Conservation (phyloP, 345 rosid genomes). For the Arabis alpina region DNA sequence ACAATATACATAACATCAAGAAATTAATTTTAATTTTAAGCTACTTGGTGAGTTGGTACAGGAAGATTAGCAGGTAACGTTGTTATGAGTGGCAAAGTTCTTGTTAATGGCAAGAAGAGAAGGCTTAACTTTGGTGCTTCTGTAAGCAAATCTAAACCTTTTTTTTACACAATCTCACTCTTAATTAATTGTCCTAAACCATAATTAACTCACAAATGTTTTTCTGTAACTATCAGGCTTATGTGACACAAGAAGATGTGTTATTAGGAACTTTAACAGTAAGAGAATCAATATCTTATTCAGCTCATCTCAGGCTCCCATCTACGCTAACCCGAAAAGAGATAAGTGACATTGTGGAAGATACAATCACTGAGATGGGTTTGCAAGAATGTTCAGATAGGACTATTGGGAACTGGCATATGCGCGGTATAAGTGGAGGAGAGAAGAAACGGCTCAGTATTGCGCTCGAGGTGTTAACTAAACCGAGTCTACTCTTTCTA, state of each 20-base stretch:
- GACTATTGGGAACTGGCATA: constrained; percentile 76
- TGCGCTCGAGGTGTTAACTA: constrained; percentile 74
- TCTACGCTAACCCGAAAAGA: constrained; percentile 52
- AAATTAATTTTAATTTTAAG: constrained; percentile 8
- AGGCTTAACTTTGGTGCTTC: constrained; percentile 57
- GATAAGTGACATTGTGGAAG: constrained; percentile 57
- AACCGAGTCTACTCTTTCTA: constrained; percentile 66
- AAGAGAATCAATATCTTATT: constrained; percentile 72
- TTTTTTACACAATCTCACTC: constrained; percentile 8
- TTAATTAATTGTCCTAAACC: not conserved
- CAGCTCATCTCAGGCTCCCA: constrained; percentile 73
- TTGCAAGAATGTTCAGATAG: constrained; percentile 71
- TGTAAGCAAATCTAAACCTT: constrained; percentile 54
- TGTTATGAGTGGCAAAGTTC: constrained; percentile 88
- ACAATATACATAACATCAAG: not conserved
- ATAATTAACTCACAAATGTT: not conserved
- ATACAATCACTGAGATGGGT: constrained; percentile 67
- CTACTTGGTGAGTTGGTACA: constrained; percentile 39
- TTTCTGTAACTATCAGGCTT: constrained; percentile 55
- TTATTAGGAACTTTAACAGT: constrained; percentile 76
- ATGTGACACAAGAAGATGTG: constrained; percentile 83
- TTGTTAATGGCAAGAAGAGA: constrained; percentile 84
- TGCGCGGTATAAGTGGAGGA: constrained; percentile 87
- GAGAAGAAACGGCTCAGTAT: constrained; percentile 82
- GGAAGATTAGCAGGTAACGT: constrained; percentile 90